Base-by-base conservation (phyloP, 768 basidiomycete genomes). In the Psilocybe azurescens region DNA sequence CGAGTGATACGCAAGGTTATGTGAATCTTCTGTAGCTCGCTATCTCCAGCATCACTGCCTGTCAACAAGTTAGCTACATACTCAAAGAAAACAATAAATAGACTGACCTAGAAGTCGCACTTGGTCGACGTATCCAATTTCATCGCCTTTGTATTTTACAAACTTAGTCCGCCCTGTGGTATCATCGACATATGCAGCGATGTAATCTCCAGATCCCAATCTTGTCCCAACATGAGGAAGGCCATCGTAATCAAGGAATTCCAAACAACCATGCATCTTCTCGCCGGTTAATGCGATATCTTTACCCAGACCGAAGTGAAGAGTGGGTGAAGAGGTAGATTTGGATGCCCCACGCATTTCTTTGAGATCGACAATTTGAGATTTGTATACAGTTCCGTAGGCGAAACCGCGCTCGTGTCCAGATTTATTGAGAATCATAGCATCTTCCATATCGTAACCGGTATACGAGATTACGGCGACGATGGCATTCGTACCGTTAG, bases 391-490 rank as follows among this genome's bases (percentile, higher is more conserved):
- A 1, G 95, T 94, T 29, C 97, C 97, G 72, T 99, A 97, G 1
- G 84, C 95, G 73, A 99, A 99, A 0, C 97, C 97, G 33, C 97
- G 90, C 77, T 99, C 97, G 72, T 99, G 95, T 2, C 95, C 91
- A 1, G 96, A 99, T 78, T 99, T 99, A 77, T 99, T 99, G 55
- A 99, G 79, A 67, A 99, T 99, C 97, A 99, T 99, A 67, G 97
- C 97, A 69, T 99, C 97, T 78, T 99, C 97, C 97, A 99, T 99
- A 75, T 99, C 97, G 76, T 99, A 99, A 3, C 97, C 97, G 3
- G 97, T 99, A 73, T 99, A 99, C 0, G 97, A 99, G 69, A 99
- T 99, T 71, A 99, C 97, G n/a, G 97, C 97, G 53, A 99, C 97
- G 62, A 99, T 82, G 18, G 97, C 97, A 74, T 99, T 99, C 49